These are phyloP conservation scores for Acorus gramineus DNA, from an alignment of 106 monocot species.

Conservation along the genomic window DNA sequence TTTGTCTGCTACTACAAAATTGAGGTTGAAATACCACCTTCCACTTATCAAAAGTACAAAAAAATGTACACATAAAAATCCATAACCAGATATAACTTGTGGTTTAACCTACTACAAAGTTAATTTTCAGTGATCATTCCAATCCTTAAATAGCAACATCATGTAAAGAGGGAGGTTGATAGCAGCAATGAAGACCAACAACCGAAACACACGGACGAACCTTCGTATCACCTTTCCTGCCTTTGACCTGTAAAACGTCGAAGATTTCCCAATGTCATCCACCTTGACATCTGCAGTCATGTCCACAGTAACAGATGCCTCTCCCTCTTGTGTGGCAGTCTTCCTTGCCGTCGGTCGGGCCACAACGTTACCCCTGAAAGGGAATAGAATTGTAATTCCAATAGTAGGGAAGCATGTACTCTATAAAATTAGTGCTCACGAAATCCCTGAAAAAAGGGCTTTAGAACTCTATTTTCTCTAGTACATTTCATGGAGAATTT, in stretches of 20 bases:
- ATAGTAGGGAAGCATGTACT: neutral
- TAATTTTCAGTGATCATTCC: slow-evolving; percentile 46
- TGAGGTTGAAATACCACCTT: too few species aligned
- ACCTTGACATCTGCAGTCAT: slow-evolving; percentile 25
- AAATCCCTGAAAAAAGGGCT: neutral
- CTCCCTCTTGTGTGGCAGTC: slow-evolving; percentile 22
- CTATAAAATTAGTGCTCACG: neutral
- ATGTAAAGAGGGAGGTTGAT: slow-evolving; percentile 85
- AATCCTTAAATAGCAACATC: slow-evolving; percentile 96
- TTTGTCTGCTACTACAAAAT: too few species aligned
- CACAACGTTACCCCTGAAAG: slow-evolving; percentile 50
- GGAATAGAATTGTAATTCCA: neutral
- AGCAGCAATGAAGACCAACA: slow-evolving; percentile 49
- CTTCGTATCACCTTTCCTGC: slow-evolving; percentile 31
- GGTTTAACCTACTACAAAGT: too few species aligned
- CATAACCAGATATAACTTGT: too few species aligned
- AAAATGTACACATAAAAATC: too few species aligned
- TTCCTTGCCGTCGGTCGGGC: slow-evolving; percentile 59
- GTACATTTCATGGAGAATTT: too few species aligned
- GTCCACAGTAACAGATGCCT: slow-evolving; percentile 37
- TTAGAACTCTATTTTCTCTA: too few species aligned
- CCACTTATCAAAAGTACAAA: too few species aligned
- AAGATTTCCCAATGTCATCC: slow-evolving; percentile 30
- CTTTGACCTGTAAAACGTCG: slow-evolving; percentile 27
- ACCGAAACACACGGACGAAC: slow-evolving; percentile 36